phyloP scores from a whole-genome alignment of 2,329 filamentous ascomycete species.

The Beauveria bassiana region DNA sequence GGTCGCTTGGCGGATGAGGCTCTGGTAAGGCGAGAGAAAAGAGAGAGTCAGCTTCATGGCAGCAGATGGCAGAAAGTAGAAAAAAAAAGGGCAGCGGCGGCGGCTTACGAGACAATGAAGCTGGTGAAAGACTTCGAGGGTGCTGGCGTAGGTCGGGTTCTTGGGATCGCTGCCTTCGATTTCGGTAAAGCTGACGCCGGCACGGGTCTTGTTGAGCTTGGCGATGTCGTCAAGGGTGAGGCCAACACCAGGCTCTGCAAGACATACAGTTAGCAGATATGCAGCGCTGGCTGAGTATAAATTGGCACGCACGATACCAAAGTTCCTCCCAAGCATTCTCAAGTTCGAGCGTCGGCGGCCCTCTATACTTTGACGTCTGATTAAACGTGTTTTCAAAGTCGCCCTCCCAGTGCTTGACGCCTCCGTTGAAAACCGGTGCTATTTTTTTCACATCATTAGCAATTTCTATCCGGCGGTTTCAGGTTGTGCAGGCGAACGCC shows the following conservation, averaged over 20 bases:
- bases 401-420: slow-evolving; percentile 8
- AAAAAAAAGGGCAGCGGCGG: not conserved
- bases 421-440: slow-evolving; percentile 8
- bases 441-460: not conserved
- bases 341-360: slow-evolving; percentile 7
- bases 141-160: slow-evolving; percentile 9
- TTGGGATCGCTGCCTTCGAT: slow-evolving; percentile 7
- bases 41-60: not conserved
- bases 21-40: not conserved
- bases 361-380: slow-evolving; percentile 8
- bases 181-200: not conserved
- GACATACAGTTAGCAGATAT: not conserved
- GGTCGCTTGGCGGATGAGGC: slow-evolving; percentile 12
- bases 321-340: slow-evolving; percentile 9
- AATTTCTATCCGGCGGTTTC: not conserved
- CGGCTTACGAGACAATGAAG: slow-evolving; percentile 13
- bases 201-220: slow-evolving; percentile 9
- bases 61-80: not conserved
- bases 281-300: not conserved
- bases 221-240: not conserved
- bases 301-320: slow-evolving; percentile 5
- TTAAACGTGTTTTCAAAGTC: slow-evolving; percentile 5
- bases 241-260: not conserved
- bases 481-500: not conserved
- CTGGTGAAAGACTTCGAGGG: slow-evolving; percentile 15